Conservation (phyloP, 2,329 filamentous ascomycete genomes). For the Orbilia blumenaviensis region DNA sequence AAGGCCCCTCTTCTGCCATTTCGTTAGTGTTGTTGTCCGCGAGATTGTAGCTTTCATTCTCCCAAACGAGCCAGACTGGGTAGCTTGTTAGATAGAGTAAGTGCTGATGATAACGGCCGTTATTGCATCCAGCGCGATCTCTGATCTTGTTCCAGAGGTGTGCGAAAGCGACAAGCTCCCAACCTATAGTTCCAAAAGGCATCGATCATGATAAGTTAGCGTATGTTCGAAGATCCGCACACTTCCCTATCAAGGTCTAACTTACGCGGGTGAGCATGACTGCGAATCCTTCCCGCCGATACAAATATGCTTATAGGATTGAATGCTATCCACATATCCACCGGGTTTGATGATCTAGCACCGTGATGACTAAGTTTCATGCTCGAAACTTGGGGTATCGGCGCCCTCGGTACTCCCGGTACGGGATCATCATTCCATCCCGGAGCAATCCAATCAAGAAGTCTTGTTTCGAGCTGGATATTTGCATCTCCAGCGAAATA, state of each 20-base stretch:
- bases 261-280: not conserved
- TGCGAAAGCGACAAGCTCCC: not conserved
- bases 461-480: not conserved
- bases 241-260: no score
- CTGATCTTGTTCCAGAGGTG: not conserved
- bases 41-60: no score
- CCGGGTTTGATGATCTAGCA: slow-evolving; percentile 12
- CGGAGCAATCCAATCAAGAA: slow-evolving; percentile 16
- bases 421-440: not conserved
- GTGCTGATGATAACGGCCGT: not conserved
- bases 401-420: not conserved
- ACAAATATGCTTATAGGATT: slow-evolving; percentile 15
- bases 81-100: not conserved
- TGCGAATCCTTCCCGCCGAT: not conserved
- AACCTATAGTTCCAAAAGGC: not conserved
- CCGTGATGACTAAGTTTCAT: slow-evolving; percentile 54
- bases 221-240: no score
- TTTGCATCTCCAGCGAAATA: slow-evolving; percentile 45
- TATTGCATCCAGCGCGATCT: not conserved
- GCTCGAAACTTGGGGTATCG: not conserved
- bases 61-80: not conserved
- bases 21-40: not conserved
- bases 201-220: no score
- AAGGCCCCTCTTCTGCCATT: not conserved
- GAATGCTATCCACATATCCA: not conserved